Conservation (phyloP, 345 rosid genomes). For the Lepidium didymum region DNA sequence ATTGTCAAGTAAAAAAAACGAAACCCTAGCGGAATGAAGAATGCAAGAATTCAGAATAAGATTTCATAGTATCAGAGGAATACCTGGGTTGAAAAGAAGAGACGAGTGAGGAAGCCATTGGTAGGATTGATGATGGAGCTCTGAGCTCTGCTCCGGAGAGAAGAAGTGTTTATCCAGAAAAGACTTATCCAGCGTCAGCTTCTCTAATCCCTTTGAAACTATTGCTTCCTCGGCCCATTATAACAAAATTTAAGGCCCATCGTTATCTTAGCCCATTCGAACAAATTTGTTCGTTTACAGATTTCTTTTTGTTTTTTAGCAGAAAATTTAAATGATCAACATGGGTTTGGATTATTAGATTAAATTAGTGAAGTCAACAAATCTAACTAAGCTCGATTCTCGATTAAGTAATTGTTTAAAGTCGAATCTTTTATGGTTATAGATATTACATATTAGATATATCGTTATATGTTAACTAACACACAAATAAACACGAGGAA, state of each 20-base stretch:
- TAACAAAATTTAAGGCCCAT: background rate
- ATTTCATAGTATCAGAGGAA: background rate
- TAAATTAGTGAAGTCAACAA: background rate
- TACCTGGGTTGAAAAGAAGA: conserved; percentile 64
- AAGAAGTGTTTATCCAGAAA: conserved; percentile 11
- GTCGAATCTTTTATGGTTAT: background rate
- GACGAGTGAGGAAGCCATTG: conserved; percentile 63
- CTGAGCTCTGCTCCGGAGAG: conserved; percentile 34
- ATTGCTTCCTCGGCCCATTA: conserved; percentile 11
- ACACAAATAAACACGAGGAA: background rate
- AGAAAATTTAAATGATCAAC: background rate
- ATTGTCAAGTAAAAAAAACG: background rate
- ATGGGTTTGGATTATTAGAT: background rate
- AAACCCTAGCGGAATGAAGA: background rate
- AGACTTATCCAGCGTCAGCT: conserved; percentile 13
- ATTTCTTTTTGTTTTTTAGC: too few relatives aligned
- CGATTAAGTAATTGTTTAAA: background rate
- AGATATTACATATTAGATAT: too few relatives aligned
- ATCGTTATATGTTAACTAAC: background rate
- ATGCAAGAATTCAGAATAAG: background rate
- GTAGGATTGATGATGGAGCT: conserved; percentile 21
- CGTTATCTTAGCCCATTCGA: background rate
- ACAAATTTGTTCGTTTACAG: background rate
- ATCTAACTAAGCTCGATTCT: background rate
- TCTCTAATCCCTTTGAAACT: background rate